A percentile compares a stretch with the other conserved stretches of the same genome.
Evolutionary conservation across 2,329 filamentous ascomycete genomes (phyloP).

Genomic region (Acrocalymma vagum): DNA sequence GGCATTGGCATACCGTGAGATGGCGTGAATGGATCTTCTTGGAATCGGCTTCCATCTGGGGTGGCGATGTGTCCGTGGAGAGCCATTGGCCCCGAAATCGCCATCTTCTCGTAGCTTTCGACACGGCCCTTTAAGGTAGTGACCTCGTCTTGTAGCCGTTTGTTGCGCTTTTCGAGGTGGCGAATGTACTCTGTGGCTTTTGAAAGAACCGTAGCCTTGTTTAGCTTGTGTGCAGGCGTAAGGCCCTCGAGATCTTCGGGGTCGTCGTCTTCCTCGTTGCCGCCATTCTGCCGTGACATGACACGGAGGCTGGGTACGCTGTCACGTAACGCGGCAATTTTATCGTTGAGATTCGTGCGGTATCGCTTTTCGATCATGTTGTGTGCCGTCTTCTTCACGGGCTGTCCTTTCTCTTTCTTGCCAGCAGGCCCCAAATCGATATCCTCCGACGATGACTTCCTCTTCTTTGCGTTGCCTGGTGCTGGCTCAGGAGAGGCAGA

Average conservation of each 20-base stretch:
- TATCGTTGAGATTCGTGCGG: constrained; percentile 94
- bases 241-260: constrained; percentile 78
- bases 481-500: constrained; percentile 69
- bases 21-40: constrained; percentile 46
- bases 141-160: constrained; percentile 83
- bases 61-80: constrained; percentile 39
- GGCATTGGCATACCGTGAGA: constrained; percentile 34
- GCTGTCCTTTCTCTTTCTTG: constrained; percentile 64
- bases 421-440: constrained; percentile 61
- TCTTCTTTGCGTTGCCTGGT: constrained; percentile 40
- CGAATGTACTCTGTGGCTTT: constrained; percentile 97
- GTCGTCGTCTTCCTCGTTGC: constrained; percentile 77
- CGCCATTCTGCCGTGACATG: constrained; percentile 66
- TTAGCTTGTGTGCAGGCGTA: constrained; percentile 86
- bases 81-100: constrained; percentile 61
- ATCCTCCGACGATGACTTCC: constrained; percentile 56
- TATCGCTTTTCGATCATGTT: constrained; percentile 99
- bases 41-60: constrained; percentile 45
- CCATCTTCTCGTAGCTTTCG: constrained; percentile 71
- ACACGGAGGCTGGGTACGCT: constrained; percentile 90
- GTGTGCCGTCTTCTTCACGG: constrained; percentile 89
- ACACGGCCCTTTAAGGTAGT: constrained; percentile 79
- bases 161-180: constrained; percentile 91
- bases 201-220: constrained; percentile 95
- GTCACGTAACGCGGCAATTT: constrained; percentile 90